phyloP scores from a whole-genome alignment of 768 basidiomycete genomes.

The Leccinum disarticulatum region DNA sequence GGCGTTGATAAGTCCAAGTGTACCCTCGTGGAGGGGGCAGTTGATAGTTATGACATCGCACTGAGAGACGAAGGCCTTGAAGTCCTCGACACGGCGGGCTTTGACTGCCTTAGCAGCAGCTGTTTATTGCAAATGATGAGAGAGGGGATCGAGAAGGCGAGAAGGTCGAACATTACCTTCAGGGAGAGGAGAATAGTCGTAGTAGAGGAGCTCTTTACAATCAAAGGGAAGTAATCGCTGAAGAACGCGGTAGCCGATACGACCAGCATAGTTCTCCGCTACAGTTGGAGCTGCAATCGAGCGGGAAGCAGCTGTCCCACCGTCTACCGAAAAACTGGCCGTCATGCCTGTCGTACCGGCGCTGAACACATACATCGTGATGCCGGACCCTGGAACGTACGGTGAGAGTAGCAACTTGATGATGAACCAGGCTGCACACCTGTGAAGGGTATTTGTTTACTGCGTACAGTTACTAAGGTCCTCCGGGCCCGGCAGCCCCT shows the following conservation, averaged over 20 bases:
- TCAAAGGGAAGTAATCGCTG: conserved; percentile 81
- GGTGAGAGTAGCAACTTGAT: too few relatives aligned
- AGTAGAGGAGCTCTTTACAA: conserved; percentile 89
- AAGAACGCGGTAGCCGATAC: conserved; percentile 86
- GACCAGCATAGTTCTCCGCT: conserved; percentile 40
- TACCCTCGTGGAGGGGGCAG: conserved; percentile 85
- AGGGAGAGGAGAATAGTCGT: conserved; percentile 77
- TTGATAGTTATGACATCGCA: conserved; percentile 88
- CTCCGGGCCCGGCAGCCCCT: too few relatives aligned
- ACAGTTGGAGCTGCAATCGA: too few relatives aligned
- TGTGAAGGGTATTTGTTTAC: too few relatives aligned
- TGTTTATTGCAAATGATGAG: conserved; percentile 9
- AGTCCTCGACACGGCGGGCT: conserved; percentile 73
- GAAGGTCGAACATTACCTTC: conserved; percentile 37
- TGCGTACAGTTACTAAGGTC: too few relatives aligned
- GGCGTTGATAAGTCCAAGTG: conserved; percentile 74
- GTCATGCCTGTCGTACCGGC: too few relatives aligned
- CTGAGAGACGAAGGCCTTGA: conserved; percentile 60
- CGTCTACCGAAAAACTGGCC: too few relatives aligned
- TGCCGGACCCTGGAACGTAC: too few relatives aligned
- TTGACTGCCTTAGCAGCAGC: conserved; percentile 66
- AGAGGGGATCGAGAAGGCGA: not conserved
- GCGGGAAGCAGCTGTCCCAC: too few relatives aligned
- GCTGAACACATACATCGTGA: too few relatives aligned
- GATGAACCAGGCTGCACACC: too few relatives aligned